Evolutionary conservation across 352 stramenopile species (phyloP).

Genomic region (Phytopythium delawarense): DNA sequence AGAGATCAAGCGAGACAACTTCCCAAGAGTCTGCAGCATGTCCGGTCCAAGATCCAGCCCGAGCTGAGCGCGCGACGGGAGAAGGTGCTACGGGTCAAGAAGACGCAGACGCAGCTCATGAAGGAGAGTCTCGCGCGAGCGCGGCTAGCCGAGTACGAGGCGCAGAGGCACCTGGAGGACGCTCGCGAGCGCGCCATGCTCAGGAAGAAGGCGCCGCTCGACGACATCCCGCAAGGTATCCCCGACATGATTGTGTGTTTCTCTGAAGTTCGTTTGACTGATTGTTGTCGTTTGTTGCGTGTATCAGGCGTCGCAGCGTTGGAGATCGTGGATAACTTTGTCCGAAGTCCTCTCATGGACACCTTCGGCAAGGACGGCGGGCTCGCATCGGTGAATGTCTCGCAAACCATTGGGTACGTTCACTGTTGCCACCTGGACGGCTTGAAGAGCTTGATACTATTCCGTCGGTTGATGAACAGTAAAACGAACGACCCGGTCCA

Average conservation of each 20-base stretch:
- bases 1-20: slow-evolving; percentile 5
- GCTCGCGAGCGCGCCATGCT: slow-evolving; percentile 12
- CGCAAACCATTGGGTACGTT: slow-evolving; percentile 1
- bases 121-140: slow-evolving; percentile 55
- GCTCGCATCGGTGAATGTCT: background rate
- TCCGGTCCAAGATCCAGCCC: slow-evolving; percentile 63
- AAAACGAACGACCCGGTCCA: slow-evolving; percentile 33
- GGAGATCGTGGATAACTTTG: slow-evolving; percentile 82
- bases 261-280: background rate
- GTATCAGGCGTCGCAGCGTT: slow-evolving; percentile 56
- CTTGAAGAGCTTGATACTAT: background rate
- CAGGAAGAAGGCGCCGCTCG: slow-evolving; percentile 37
- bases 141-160: slow-evolving; percentile 57
- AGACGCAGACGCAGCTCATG: slow-evolving; percentile 73
- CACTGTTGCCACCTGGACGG: background rate
- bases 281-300: background rate
- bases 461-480: background rate
- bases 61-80: slow-evolving; percentile 46
- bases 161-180: slow-evolving; percentile 24
- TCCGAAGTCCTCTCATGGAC: slow-evolving; percentile 71
- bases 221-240: slow-evolving; percentile 55
- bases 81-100: slow-evolving; percentile 70
- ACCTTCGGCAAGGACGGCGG: slow-evolving; percentile 30
- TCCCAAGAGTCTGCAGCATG: slow-evolving; percentile 25
- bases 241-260: background rate